Evolutionary conservation across 257 asterid genomes (phyloP).

Genomic region (Solanum raphanifolium): DNA sequence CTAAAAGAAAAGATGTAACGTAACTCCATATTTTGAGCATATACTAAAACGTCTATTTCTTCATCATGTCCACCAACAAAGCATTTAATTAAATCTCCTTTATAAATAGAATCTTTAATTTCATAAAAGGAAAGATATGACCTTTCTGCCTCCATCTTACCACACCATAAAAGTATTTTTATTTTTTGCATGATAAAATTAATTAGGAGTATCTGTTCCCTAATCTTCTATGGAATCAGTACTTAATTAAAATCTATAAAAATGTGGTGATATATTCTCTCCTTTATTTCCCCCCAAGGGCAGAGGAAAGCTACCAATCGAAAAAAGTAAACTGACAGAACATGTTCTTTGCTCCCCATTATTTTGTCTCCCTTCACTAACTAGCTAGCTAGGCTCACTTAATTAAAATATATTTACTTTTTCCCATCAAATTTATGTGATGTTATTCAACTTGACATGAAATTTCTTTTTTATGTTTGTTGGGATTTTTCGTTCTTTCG

Average conservation of each 20-base stretch:
- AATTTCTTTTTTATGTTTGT: background rate
- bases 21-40: background rate
- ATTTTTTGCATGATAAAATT: background rate
- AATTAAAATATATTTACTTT: too few species aligned
- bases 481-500: background rate
- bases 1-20: background rate
- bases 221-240: background rate
- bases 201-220: background rate
- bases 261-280: background rate
- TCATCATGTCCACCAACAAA: background rate
- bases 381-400: background rate
- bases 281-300: constrained; percentile 14
- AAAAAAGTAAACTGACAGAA: constrained; percentile 20
- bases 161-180: background rate
- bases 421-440: background rate
- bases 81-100: background rate
- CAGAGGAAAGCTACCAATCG: constrained; percentile 13
- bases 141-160: background rate
- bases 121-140: background rate
- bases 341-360: constrained; percentile 22
- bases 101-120: background rate
- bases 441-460: too few species aligned
- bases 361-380: constrained; percentile 4
- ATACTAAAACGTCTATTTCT: background rate
- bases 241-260: background rate